phyloP scores from a whole-genome alignment of 768 basidiomycete species.

The Agaricus subrufescens region DNA sequence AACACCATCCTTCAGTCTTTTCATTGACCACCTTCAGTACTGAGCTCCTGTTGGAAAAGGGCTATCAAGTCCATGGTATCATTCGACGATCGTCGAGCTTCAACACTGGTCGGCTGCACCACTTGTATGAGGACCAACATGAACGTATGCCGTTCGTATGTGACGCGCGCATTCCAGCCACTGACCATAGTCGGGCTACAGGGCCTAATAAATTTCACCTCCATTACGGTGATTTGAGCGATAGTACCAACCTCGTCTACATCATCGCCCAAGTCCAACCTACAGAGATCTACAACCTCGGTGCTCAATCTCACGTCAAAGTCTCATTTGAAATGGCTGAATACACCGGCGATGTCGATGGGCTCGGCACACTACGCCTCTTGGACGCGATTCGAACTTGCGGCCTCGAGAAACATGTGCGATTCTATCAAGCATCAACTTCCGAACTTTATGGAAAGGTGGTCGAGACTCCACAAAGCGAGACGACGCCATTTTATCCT shows the following conservation, averaged over 20 bases:
- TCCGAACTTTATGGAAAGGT: constrained; percentile 98
- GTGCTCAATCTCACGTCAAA: constrained; percentile 97
- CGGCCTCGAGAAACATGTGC: constrained; percentile 87
- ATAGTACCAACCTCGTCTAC: constrained; percentile 96
- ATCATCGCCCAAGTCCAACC: constrained; percentile 94
- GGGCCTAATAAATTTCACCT: constrained; percentile 75
- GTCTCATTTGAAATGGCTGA: constrained; percentile 99
- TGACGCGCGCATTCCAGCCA: not conserved
- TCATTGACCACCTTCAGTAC: constrained; percentile 41
- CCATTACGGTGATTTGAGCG: constrained; percentile 91
- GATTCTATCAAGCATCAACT: constrained; percentile 97
- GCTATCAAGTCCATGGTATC: constrained; percentile 92
- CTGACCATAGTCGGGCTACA: constrained; percentile 17
- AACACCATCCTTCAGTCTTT: not conserved
- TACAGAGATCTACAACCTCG: constrained; percentile 96
- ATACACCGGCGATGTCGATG: constrained; percentile 97
- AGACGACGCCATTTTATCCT: constrained; percentile 98
- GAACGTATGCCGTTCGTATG: constrained; percentile 55
- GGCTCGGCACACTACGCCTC: constrained; percentile 89
- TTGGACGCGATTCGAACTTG: constrained; percentile 96
- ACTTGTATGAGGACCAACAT: constrained; percentile 90
- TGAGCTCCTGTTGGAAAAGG: constrained; percentile 79
- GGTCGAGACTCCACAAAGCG: constrained; percentile 90
- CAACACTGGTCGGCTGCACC: constrained; percentile 93
- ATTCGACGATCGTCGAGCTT: constrained; percentile 97